These are phyloP conservation scores for Neostapfia colusana DNA, from an alignment of 176 grass and related monocot species.

Conservation along the genomic window DNA sequence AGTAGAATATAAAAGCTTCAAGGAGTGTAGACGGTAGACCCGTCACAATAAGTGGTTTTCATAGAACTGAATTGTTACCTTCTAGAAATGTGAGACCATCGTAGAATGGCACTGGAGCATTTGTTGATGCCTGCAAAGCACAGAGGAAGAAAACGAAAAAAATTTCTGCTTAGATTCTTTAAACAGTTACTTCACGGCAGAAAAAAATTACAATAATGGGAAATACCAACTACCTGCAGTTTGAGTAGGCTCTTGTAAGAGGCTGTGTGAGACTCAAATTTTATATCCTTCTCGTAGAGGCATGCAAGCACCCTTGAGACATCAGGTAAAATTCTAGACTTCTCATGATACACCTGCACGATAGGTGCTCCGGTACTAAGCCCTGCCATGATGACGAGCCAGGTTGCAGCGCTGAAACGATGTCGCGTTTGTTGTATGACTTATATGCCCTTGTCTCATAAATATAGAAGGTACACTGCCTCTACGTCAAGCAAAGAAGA, in stretches of 20 bases:
- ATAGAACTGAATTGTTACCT: slow-evolving; percentile 53
- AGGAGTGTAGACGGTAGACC: slow-evolving; percentile 3
- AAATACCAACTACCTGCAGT: slow-evolving; percentile 64
- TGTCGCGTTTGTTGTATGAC: too few species aligned
- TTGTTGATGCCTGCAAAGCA: slow-evolving; percentile 53
- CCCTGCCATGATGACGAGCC: slow-evolving; percentile 50
- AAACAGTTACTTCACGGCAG: neutral
- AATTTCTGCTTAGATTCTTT: slow-evolving; percentile 24
- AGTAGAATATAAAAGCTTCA: slow-evolving; percentile 19
- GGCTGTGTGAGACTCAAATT: slow-evolving; percentile 40
- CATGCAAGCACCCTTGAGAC: slow-evolving; percentile 87
- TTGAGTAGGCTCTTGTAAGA: slow-evolving; percentile 63
- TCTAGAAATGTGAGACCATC: slow-evolving; percentile 68
- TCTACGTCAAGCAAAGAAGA: slow-evolving; percentile 71
- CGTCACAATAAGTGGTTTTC: neutral
- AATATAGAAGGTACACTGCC: slow-evolving; percentile 53
- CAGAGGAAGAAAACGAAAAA: slow-evolving; percentile 15
- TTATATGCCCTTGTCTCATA: too few species aligned
- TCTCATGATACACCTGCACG: slow-evolving; percentile 77
- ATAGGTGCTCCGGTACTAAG: slow-evolving; percentile 42
- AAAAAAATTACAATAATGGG: slow-evolving; percentile 12
- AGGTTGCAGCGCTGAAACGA: slow-evolving; percentile 30
- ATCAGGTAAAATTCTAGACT: slow-evolving; percentile 65
- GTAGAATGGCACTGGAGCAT: slow-evolving; percentile 63
- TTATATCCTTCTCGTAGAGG: slow-evolving; percentile 74